A percentile compares a stretch with the other conserved stretches of the same genome.
Evolutionary conservation across 495 filamentous ascomycete species (phyloP).

Genomic region (Sordaria brevicollis): DNA sequence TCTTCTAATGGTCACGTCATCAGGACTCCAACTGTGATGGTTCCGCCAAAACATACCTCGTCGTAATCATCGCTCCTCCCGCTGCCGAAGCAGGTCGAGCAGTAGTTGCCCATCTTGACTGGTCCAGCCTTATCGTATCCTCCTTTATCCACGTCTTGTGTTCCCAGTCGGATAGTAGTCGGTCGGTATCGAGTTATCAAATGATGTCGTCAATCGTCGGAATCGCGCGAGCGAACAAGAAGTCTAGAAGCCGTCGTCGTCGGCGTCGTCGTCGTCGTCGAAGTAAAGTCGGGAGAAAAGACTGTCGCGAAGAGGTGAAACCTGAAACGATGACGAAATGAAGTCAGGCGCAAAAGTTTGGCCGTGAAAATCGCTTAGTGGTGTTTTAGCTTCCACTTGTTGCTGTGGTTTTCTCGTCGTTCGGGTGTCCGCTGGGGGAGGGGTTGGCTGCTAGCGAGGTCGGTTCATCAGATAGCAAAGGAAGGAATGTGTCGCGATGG

Average conservation of each 20-base stretch:
- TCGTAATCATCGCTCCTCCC: conserved; percentile 31
- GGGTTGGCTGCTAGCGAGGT: conserved; percentile 10
- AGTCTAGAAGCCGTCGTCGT: not conserved
- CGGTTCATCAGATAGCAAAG: conserved; percentile 19
- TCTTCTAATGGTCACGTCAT: not conserved
- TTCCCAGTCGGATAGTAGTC: not conserved
- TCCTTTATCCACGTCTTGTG: not conserved
- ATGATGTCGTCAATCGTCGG: not conserved
- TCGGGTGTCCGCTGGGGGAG: conserved; percentile 3
- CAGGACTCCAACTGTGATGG: not conserved
- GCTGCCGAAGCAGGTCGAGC: conserved; percentile 35
- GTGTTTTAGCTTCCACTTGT: not conserved
- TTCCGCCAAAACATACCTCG: conserved; percentile 20
- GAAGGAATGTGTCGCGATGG: conserved; percentile 10
- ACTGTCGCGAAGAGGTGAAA: not conserved
- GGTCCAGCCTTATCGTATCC: not conserved
- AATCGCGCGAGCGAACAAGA: not conserved
- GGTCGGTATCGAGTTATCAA: not conserved
- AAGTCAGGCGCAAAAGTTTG: not conserved
- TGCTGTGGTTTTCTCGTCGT: conserved; percentile 5
- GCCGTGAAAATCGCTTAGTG: not conserved
- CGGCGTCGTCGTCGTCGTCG: not conserved
- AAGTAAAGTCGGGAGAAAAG: not conserved
- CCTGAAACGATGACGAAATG: not conserved
- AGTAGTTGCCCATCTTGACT: conserved; percentile 32